Base-by-base conservation (phyloP, 2,329 filamentous ascomycete species). In the Fusarium sp. region DNA sequence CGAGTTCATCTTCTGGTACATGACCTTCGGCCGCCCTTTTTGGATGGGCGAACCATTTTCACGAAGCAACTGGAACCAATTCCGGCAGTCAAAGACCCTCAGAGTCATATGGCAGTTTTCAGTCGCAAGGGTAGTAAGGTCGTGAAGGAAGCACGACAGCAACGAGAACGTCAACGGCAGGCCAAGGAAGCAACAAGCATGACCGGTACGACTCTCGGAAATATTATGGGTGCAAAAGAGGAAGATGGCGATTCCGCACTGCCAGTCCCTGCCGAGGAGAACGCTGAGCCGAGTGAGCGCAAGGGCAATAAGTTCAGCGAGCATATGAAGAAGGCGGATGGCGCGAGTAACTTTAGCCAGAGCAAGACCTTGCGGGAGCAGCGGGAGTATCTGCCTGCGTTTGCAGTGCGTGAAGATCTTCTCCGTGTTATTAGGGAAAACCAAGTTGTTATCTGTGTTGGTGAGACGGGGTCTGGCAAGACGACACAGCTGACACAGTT, bases 81-180 rank as follows among this genome's bases (percentile, higher is more conserved):
- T 2, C 94, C 95, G 1, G 97, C 96, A 1, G 93, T 99, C 17
- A 89, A 92, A 56, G 96, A 99, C 79, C 91, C 93, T 30, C 95
- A 98, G 81, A 99, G 97, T 78, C 96, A 99, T 78, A 97, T 99
- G 96, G 96, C 96, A 2, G 95, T 99, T 3, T 98, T 98, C 76
- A 97, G 94, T 82, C 89, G 95, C 45, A 98, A 98, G 80, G 96
- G 96, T 2, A 98, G 95, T 78, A 92, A 90, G 75, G 94, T 98
- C 4, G 96, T 99, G 15, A 93, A 92, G 77, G 96, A 99, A 75
- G 91, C 92, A 74, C 87, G 97, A 44, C 94, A 97, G 81, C 94
- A 97, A 80, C 92, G 95, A 69, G 96, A 99, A 80, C 89, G 96
- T 44, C 93, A 97, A 77, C 94, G 94, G 76, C 95, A 98, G 80